Evolutionary conservation across 2,329 filamentous ascomycete genomes (phyloP).

Genomic region (Penicillium paneum): DNA sequence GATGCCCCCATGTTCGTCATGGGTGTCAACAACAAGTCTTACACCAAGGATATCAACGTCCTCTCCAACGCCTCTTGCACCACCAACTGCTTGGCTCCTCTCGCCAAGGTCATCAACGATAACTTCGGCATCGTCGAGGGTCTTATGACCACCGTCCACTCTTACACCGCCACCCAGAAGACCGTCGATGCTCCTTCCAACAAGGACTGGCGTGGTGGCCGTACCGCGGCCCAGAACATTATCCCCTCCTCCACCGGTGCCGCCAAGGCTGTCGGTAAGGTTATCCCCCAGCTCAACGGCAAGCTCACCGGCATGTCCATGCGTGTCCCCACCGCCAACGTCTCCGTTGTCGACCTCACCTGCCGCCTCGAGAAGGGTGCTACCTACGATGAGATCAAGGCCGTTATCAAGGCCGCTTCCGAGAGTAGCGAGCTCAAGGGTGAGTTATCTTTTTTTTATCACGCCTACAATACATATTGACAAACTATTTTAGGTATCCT

Average conservation of each 20-base stretch:
- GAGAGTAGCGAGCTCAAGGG: slow-evolving; percentile 73
- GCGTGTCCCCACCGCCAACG: slow-evolving; percentile 98
- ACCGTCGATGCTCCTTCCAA: slow-evolving; percentile 94
- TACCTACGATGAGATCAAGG: slow-evolving; percentile 79
- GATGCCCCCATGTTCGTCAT: slow-evolving; percentile 99
- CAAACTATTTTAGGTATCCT: slow-evolving; percentile 58
- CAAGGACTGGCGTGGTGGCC: slow-evolving; percentile 99
- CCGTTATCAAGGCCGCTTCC: slow-evolving; percentile 79
- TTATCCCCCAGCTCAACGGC: slow-evolving; percentile 95
- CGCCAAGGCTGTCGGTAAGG: slow-evolving; percentile 99
- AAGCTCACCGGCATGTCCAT: slow-evolving; percentile 99
- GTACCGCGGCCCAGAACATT: slow-evolving; percentile 98
- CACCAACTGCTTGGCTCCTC: slow-evolving; percentile 99
- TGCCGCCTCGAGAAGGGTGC: slow-evolving; percentile 86
- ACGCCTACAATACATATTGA: not conserved
- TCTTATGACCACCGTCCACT: slow-evolving; percentile 99
- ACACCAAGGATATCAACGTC: slow-evolving; percentile 86
- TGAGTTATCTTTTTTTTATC: not conserved
- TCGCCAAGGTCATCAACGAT: slow-evolving; percentile 99
- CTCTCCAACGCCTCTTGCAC: slow-evolving; percentile 99
- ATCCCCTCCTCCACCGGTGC: slow-evolving; percentile 98
- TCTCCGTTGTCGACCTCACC: slow-evolving; percentile 98
- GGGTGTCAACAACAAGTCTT: slow-evolving; percentile 94
- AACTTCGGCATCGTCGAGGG: slow-evolving; percentile 97
- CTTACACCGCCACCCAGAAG: slow-evolving; percentile 99